Evolutionary conservation across 306 rosid species (phyloP).

Genomic region (Trifolium pratense): DNA sequence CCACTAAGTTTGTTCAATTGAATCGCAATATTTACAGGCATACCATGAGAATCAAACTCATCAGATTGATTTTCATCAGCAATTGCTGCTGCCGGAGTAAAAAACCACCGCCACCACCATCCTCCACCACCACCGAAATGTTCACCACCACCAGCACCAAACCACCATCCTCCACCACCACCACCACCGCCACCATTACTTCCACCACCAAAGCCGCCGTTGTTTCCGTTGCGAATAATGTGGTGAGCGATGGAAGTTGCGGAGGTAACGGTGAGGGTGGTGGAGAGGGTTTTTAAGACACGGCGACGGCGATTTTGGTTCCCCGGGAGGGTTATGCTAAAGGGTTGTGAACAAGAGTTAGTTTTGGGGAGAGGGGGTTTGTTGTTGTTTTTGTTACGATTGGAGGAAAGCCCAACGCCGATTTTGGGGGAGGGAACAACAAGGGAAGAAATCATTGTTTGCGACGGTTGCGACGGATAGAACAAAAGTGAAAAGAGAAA

Average conservation of each 20-base stretch:
- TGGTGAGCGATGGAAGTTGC: slow-evolving; percentile 61
- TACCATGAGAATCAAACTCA: slow-evolving; percentile 88
- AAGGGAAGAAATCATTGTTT: slow-evolving; percentile 59
- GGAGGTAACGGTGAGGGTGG: slow-evolving; percentile 62
- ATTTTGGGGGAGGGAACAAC: slow-evolving; percentile 60
- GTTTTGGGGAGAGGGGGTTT: slow-evolving; percentile 46
- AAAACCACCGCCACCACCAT: slow-evolving; percentile 41
- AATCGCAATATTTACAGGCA: slow-evolving; percentile 83
- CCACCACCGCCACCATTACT: slow-evolving; percentile 34
- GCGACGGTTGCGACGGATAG: background rate
- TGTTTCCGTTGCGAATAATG: background rate
- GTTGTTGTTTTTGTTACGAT: slow-evolving; percentile 32
- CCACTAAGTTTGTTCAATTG: slow-evolving; percentile 85
- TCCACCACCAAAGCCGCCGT: slow-evolving; percentile 6
- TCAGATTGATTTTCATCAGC: slow-evolving; percentile 73
- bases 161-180: slow-evolving; percentile 45
- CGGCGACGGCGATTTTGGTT: slow-evolving; percentile 27
- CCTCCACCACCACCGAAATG: slow-evolving; percentile 42
- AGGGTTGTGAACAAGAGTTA: slow-evolving; percentile 29
- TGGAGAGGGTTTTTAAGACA: slow-evolving; percentile 56
- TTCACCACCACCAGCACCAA: slow-evolving; percentile 42
- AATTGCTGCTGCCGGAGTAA: slow-evolving; percentile 55
- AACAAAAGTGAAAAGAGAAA: background rate
- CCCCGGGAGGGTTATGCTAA: too few species aligned
- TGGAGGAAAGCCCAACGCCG: slow-evolving; percentile 37